Evolutionary conservation across 768 basidiomycete species (phyloP).

Genomic region (Filobasidium floriforme): DNA sequence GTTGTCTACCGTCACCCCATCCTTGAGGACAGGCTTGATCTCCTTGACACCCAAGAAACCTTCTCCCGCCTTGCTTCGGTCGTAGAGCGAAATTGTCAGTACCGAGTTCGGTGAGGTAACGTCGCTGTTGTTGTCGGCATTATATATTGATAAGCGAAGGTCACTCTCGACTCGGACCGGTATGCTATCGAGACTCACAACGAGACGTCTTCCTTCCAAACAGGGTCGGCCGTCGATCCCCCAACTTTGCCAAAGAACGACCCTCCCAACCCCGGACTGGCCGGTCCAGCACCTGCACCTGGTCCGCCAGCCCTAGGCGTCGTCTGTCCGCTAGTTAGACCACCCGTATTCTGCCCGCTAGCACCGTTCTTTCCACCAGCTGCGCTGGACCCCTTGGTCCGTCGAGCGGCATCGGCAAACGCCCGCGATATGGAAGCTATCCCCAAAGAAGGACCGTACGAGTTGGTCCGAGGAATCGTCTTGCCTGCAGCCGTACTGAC

Average conservation of each 20-base stretch:
- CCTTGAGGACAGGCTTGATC: constrained; percentile 80
- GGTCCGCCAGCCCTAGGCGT: constrained; percentile 9
- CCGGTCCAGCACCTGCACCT: constrained; percentile 22
- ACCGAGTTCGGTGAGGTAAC: constrained; percentile 79
- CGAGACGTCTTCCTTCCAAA: constrained; percentile 98
- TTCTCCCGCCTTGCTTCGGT: constrained; percentile 69
- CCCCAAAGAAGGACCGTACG: constrained; percentile 33
- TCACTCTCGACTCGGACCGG: background rate
- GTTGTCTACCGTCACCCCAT: constrained; percentile 90
- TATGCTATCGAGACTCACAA: constrained; percentile 61
- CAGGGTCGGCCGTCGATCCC: constrained; percentile 60
- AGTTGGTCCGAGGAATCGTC: constrained; percentile 18
- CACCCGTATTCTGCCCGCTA: constrained; percentile 13
- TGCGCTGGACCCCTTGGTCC: constrained; percentile 26
- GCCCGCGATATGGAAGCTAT: constrained; percentile 41
- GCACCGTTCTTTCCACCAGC: constrained; percentile 12
- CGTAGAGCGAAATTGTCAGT: constrained; percentile 84
- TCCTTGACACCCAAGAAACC: constrained; percentile 85
- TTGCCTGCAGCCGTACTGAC: constrained; percentile 7
- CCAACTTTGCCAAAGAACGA: constrained; percentile 44
- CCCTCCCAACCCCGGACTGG: constrained; percentile 33
- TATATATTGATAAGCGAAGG: background rate
- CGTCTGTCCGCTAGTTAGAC: constrained; percentile 11
- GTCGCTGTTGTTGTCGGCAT: constrained; percentile 56
- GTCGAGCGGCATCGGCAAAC: constrained; percentile 43